phyloP scores from a whole-genome alignment of 208 protist species.

The Leptomonas pyrrhocoris region DNA sequence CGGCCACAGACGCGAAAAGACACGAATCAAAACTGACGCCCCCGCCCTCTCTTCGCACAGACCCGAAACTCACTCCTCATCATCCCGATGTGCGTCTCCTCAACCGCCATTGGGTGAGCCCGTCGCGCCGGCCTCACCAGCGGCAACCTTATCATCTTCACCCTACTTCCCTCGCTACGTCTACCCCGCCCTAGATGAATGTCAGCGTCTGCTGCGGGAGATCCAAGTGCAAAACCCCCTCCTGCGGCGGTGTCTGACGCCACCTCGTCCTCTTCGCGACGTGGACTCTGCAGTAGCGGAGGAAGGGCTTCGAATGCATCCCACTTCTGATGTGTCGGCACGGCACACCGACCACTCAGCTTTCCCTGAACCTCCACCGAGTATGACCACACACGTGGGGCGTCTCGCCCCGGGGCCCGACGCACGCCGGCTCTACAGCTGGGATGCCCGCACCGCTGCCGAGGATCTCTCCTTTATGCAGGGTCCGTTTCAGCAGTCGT shows the following conservation, averaged over 20 bases:
- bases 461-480: conserved; percentile 29
- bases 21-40: too few relatives aligned
- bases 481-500: conserved; percentile 23
- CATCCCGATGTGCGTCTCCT: background rate
- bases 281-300: background rate
- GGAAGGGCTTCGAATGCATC: background rate
- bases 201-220: conserved; percentile 31
- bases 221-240: conserved; percentile 33
- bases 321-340: too few relatives aligned
- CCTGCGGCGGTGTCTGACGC: conserved; percentile 35
- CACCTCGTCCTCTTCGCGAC: conserved; percentile 24
- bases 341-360: too few relatives aligned
- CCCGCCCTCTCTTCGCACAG: background rate
- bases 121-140: background rate
- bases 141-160: background rate
- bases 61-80: background rate
- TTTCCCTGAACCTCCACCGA: too few relatives aligned
- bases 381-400: background rate
- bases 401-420: conserved; percentile 4
- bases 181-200: conserved; percentile 35
- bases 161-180: conserved; percentile 1
- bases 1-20: background rate
- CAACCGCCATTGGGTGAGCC: background rate
- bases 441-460: conserved; percentile 18
- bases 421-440: conserved; percentile 27